Conservation (phyloP, 805 yeast species). For the Barnettozyma californica region DNA sequence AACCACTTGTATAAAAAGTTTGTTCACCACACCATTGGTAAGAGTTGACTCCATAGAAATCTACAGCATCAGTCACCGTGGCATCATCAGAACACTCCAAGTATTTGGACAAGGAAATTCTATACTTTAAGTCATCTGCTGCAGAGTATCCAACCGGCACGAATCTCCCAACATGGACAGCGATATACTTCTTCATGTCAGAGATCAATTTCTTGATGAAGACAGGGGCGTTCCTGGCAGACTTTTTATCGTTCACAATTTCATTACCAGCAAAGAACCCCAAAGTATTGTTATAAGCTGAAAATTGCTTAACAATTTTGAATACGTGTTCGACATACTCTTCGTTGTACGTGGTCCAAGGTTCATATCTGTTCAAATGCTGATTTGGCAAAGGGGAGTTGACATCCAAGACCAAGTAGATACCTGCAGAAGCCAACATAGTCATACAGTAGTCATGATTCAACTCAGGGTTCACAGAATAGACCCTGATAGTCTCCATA, state of each 20-base stretch:
- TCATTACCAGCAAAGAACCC: slow-evolving; percentile 94
- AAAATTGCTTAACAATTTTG: slow-evolving; percentile 73
- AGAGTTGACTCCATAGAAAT: slow-evolving; percentile 90
- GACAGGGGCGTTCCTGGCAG: slow-evolving; percentile 63
- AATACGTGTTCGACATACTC: slow-evolving; percentile 72
- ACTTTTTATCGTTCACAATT: slow-evolving; percentile 71
- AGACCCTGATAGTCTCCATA: slow-evolving; percentile 65
- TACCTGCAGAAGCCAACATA: slow-evolving; percentile 83
- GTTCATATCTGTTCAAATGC: slow-evolving; percentile 76
- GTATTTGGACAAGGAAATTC: slow-evolving; percentile 73
- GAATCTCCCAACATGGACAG: slow-evolving; percentile 48
- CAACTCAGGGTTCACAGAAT: slow-evolving; percentile 76
- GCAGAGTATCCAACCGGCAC: slow-evolving; percentile 96
- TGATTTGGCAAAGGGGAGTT: slow-evolving; percentile 70
- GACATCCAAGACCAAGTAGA: slow-evolving; percentile 86
- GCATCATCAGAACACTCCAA: slow-evolving; percentile 62
- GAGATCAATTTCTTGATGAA: slow-evolving; percentile 74
- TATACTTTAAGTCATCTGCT: slow-evolving; percentile 80
- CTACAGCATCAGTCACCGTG: slow-evolving; percentile 50
- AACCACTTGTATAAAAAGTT: slow-evolving; percentile 76
- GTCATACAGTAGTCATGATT: slow-evolving; percentile 92
- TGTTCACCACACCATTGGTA: slow-evolving; percentile 97
- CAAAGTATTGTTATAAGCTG: slow-evolving; percentile 80
- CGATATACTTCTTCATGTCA: slow-evolving; percentile 74
- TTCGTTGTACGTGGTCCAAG: slow-evolving; percentile 81